These are phyloP conservation scores for Geotrichum klebahnii DNA, from an alignment of 1,139 yeast species.

Conservation along the genomic window DNA sequence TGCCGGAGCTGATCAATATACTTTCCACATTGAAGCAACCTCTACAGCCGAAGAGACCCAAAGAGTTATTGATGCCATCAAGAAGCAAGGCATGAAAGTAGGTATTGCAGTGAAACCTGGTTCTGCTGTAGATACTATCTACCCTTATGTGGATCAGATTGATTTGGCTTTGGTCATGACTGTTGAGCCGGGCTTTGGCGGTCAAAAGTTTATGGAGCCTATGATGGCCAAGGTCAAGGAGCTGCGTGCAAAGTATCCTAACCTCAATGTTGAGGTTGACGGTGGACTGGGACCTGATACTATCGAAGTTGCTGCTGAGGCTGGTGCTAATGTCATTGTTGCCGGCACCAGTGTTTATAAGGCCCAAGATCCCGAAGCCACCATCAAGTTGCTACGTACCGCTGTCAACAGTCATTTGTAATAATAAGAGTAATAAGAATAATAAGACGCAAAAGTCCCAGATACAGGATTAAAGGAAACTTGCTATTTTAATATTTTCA, in stretches of 20 bases:
- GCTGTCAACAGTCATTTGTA: conserved; percentile 1
- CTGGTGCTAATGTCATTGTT: conserved; percentile 96
- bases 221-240: conserved; percentile 94
- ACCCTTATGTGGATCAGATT: conserved; percentile 67
- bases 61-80: conserved; percentile 70
- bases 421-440: too few relatives aligned
- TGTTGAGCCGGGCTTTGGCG: conserved; percentile 98
- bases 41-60: conserved; percentile 53
- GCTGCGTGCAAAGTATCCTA: conserved; percentile 68
- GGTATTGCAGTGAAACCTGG: conserved; percentile 95
- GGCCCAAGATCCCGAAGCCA: conserved; percentile 70
- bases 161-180: conserved; percentile 97
- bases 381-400: conserved; percentile 59
- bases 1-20: conserved; percentile 94
- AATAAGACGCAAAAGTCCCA: too few relatives aligned
- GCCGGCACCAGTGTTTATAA: conserved; percentile 95
- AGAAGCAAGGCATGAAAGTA: conserved; percentile 78
- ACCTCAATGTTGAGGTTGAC: conserved; percentile 87
- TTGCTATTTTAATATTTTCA: too few relatives aligned
- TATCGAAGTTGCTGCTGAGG: conserved; percentile 76
- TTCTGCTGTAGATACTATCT: conserved; percentile 81
- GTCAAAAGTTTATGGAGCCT: conserved; percentile 89
- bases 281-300: conserved; percentile 92
- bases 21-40: conserved; percentile 94
- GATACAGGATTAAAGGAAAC: too few relatives aligned